Base-by-base conservation (phyloP, 768 basidiomycete genomes). In the Panellus pusillus region DNA sequence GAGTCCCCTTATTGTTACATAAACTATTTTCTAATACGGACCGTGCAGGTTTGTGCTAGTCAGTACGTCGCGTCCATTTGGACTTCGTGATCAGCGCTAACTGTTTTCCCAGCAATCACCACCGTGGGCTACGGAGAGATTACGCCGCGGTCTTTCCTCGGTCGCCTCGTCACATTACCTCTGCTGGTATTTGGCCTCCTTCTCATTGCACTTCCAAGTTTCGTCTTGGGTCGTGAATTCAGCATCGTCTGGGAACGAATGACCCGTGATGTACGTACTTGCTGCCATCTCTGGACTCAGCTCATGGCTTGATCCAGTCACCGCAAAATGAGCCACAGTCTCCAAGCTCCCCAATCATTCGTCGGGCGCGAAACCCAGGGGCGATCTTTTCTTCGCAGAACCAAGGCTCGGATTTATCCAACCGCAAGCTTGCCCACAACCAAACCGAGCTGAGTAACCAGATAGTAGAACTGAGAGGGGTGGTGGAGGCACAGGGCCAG, bases 41-140 rank as follows among this genome's bases (percentile, higher is more conserved):
- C 17, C 27, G 36, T 17, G 9, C 49, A 78, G 79, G 85, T 91
- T 89, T 55, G 88, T 90, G 19, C 72, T 91, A 55, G 87, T 87
- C 61, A 91, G 89, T 89, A 63, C 73, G 87, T 86, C 18, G 47
- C 13, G 31, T 8, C 39, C 36, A 6, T 35, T 28, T 8, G 36
- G 24, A 24, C 14, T 12, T 44, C 43, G 35, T 13, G 28, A 46
- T 9, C 27, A 11, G 20, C 47, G 42, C 60, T 56, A 12, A 58
- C 44, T 31, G n/a, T 46, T 27, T 36, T 37, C n/a, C 14, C 54
- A 89, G 87, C 93, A 0, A 93, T 94, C 57, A 89, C 88, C 2
- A 94, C 93, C 0, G 90, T 93, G 1, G 91, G 93, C 12, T 96
- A 93, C 61, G 93, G 93, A 35, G 93, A 96, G 68, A 91, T 94